Conservation (phyloP, 306 rosid genomes). For the Alnus rubra region DNA sequence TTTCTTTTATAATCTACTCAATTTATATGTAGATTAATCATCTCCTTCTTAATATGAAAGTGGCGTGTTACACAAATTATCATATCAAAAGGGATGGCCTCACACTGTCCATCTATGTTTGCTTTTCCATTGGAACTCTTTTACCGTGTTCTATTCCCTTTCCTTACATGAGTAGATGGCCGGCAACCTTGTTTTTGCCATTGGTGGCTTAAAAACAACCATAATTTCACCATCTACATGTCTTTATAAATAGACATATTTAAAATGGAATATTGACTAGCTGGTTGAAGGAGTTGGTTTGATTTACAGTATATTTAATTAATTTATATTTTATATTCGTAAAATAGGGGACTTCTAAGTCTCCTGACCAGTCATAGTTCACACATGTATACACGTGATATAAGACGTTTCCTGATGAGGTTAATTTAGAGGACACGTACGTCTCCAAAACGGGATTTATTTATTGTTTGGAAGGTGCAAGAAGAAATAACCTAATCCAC, state of each 20-base stretch:
- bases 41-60: too few relatives aligned
- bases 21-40: too few relatives aligned
- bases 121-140: background rate
- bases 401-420: background rate
- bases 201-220: background rate
- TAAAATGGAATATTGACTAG: background rate
- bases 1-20: too few relatives aligned
- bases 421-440: constrained; percentile 5
- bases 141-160: background rate
- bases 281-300: background rate
- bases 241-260: background rate
- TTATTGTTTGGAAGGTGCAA: constrained; percentile 21
- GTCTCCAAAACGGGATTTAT: constrained; percentile 6
- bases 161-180: too few relatives aligned
- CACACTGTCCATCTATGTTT: background rate
- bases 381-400: background rate
- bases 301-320: background rate
- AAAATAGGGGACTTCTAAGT: background rate
- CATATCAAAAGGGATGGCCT: too few relatives aligned
- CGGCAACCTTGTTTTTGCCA: background rate
- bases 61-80: too few relatives aligned
- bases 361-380: background rate
- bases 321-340: background rate
- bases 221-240: background rate
- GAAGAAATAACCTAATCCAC: constrained; percentile 27